These are phyloP conservation scores for Cryoendolithus antarcticus DNA, from an alignment of 2,329 filamentous ascomycete species.

Conservation along the genomic window DNA sequence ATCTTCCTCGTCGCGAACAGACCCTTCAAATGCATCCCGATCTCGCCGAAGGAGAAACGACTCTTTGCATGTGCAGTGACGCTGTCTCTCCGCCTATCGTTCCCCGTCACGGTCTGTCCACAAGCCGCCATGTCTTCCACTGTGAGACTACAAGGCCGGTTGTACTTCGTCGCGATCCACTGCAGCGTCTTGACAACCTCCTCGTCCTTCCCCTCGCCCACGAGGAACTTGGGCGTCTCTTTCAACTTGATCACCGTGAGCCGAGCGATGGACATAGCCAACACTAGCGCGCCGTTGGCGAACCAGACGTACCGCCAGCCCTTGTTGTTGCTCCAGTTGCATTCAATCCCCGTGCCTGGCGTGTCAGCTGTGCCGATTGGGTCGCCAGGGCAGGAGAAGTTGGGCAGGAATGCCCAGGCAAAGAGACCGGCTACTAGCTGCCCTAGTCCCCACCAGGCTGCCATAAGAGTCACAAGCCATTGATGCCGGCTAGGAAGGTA, in stretches of 20 bases:
- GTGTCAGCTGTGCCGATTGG: conserved; percentile 9
- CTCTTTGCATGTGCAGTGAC: conserved; percentile 18
- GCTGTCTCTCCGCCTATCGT: conserved; percentile 10
- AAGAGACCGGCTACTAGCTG: conserved; percentile 41
- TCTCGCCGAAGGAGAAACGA: conserved; percentile 27
- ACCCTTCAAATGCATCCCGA: conserved; percentile 46
- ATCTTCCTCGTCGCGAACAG: conserved; percentile 52
- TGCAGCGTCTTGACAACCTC: conserved; percentile 39
- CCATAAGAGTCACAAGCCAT: conserved; percentile 53
- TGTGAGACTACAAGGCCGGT: conserved; percentile 40
- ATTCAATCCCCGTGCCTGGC: conserved; percentile 28
- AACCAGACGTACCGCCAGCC: conserved; percentile 49
- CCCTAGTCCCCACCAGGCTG: conserved; percentile 44
- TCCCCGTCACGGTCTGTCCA: conserved; percentile 19
- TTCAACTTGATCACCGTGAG: conserved; percentile 41
- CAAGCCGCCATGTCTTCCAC: conserved; percentile 37
- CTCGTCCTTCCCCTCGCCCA: conserved; percentile 41
- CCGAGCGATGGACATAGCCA: conserved; percentile 41
- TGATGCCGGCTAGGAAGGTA: conserved; percentile 47
- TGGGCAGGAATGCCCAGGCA: conserved; percentile 42
- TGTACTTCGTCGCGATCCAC: conserved; percentile 40
- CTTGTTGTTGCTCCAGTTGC: conserved; percentile 39
- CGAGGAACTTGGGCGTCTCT: conserved; percentile 46
- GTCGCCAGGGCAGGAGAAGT: conserved; percentile 33
- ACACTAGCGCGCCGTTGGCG: conserved; percentile 39